These are phyloP conservation scores for Nectriaceae sp. DNA, from an alignment of 2,329 filamentous ascomycete genomes.

Conservation along the genomic window DNA sequence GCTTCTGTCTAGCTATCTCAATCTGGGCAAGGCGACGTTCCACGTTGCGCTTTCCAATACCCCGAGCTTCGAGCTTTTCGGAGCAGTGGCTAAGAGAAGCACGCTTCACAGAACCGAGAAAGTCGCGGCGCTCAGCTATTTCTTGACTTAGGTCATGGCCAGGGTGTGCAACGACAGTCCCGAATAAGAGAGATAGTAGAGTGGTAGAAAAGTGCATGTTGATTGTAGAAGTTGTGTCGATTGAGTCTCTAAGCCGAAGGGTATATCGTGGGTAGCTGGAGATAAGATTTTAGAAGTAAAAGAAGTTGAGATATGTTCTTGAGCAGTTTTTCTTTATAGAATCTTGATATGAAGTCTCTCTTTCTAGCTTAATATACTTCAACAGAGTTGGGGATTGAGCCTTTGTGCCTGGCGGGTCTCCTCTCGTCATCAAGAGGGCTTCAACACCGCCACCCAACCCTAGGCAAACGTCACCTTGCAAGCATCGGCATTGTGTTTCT, in stretches of 20 bases:
- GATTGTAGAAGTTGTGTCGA: background rate
- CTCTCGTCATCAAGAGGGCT: too few species aligned
- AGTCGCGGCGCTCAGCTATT: conserved; percentile 50
- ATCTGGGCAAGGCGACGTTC: conserved; percentile 45
- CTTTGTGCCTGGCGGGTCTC: too few species aligned
- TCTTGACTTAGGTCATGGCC: conserved; percentile 52
- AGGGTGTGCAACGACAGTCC: conserved; percentile 42
- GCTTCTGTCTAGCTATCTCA: conserved; percentile 43
- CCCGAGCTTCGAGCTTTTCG: conserved; percentile 47
- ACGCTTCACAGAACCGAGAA: conserved; percentile 38
- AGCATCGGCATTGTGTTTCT: too few species aligned
- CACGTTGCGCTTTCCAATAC: conserved; percentile 45
- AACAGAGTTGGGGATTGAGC: too few species aligned
- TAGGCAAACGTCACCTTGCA: too few species aligned
- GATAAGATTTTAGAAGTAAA: background rate
- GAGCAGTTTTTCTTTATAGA: background rate
- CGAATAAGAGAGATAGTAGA: conserved; percentile 14
- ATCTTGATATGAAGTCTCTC: background rate
- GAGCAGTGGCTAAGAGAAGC: conserved; percentile 49
- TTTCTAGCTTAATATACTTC: background rate
- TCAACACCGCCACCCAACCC: too few species aligned
- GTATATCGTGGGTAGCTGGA: too few species aligned
- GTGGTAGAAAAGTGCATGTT: conserved; percentile 17
- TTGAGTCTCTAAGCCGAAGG: too few species aligned
- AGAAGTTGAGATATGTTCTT: too few species aligned